Evolutionary conservation across 202 grass and related monocot species (phyloP), one percentile per base, ranked within the genome.

Genomic region (Digitaria exilis): DNA sequence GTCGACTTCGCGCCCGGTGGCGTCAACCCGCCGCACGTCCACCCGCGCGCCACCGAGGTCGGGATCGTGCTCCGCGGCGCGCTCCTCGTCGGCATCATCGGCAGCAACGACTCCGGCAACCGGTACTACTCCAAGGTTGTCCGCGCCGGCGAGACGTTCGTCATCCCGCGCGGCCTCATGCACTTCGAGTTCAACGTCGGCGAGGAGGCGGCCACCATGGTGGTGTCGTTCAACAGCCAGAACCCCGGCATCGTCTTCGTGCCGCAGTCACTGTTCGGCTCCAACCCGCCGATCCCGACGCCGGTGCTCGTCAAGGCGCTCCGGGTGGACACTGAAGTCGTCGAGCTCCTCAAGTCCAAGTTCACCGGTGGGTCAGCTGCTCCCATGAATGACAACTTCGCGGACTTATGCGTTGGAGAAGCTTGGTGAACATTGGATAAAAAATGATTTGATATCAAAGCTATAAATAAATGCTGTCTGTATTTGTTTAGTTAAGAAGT

Each of bases 131-230:
- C 85, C 45, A 90, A 48, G 77, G 77, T 94, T 6, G 37, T 91
- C 29, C 48, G 49, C 5, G 78, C 85, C 7, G 90, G 93, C 0
- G 87, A 88, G 71, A 90, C 73, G 4, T 95, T 95, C 28, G 73
- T 92, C 26, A 87, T 92, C 65, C 93, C 93, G 1, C 80, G 79
- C 0, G 93, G 92, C 0, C 83, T 94, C 24, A 75, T 91, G 76
- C 92, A 94, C 77, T 94, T 94, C 81, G 69, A 94, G 66, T 90
- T 83, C 82, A 95, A 95, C 71, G 54, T 95, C 14, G 92, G 90
- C 2, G 21, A 71, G 48, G 77, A 52, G 1, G 42, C 69, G 41
- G 90, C 90, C 16, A 31, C 65, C 56, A 87, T 85, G 75, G 66
- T 90, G 5, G 85, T 91, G 17, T 72, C 93, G 22, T 95, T 95